Evolutionary conservation across 1,284 basidiomycete species (phyloP), one percentile per base, ranked within the genome.

Genomic region (Pyrrhoderma noxium): DNA sequence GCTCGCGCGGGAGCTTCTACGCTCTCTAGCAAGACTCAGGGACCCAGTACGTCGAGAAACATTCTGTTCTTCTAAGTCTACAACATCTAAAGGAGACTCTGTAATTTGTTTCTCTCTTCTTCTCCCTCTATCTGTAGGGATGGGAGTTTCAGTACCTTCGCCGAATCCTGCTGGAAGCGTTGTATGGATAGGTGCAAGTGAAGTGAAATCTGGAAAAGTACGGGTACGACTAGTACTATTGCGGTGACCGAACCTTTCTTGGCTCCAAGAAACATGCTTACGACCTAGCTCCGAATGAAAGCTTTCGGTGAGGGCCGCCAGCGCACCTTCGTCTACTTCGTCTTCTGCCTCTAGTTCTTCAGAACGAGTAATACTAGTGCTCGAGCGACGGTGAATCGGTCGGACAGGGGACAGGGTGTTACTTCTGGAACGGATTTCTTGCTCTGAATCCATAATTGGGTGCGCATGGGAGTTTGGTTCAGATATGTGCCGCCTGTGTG

Each of bases 181-280:
- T 23, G 52, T 31, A 25, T 42, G 49, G 9, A 50, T 41, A 3
- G 53, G 36, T 2, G 44, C 41, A n/a, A 54, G 21, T 21, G 48
- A 45, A 8, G 53, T 51, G 31, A 54, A 13, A 16, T 31, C 31
- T 3, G 39, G 3, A 11, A 31, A 31, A 31, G 46, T 22, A 16
- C 52, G 48, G 11, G 47, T 54, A 31, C 47, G 53, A 37, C 53
- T 54, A 40, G 44, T 42, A 44, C 54, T 51, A 34, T 49, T 49
- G 8, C 51, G 47, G 8, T 47, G 43, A 25, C 38, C 46, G 25
- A 39, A 40, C 16, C 78, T 74, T 56, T 86, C 84, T 41, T 70
- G 74, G 58, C 79, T 85, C 83, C 82, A 87, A 0, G 78, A 79
- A 2, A 85, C 74, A 23, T 73, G 75, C 61, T 79, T 82, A 49